A percentile compares a stretch with the other conserved stretches of the same genome.
Evolutionary conservation across 805 yeast genomes (phyloP).

Genomic region (Zygosaccharomyces gambellarensis): DNA sequence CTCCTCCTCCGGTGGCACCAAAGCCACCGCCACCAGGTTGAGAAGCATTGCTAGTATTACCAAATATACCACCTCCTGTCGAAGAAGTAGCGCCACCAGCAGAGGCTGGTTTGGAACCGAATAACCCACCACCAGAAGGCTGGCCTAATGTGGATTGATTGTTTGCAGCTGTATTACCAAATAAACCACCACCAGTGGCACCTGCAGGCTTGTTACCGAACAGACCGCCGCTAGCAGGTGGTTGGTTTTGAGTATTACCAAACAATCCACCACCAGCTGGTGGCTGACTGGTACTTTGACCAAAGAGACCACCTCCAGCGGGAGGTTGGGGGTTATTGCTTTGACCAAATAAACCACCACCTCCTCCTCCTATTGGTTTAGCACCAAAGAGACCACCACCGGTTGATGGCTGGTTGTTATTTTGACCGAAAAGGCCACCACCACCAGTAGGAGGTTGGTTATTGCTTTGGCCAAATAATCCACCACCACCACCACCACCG

Average conservation of each 20-base stretch:
- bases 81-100: constrained; percentile 15
- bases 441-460: constrained; percentile 20
- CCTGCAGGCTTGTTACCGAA: constrained; percentile 41
- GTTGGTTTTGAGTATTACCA: constrained; percentile 26
- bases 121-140: constrained; percentile 30
- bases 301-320: constrained; percentile 39
- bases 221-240: constrained; percentile 29
- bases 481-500: constrained; percentile 17
- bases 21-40: constrained; percentile 24
- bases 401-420: constrained; percentile 3
- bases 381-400: too few relatives aligned
- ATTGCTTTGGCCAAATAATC: constrained; percentile 30
- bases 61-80: constrained; percentile 39
- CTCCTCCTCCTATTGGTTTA: constrained; percentile 18
- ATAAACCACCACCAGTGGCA: constrained; percentile 27
- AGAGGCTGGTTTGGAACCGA: constrained; percentile 40
- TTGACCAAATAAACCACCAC: constrained; percentile 34
- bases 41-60: constrained; percentile 26
- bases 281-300: constrained; percentile 25
- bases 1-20: constrained; percentile 1
- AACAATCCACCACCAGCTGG: constrained; percentile 26
- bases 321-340: constrained; percentile 15
- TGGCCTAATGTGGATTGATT: constrained; percentile 20
- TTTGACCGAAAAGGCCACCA: constrained; percentile 36
- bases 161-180: constrained; percentile 23